phyloP scores from a whole-genome alignment of 2,329 filamentous ascomycete species.

The Aspergillus alliaceus region DNA sequence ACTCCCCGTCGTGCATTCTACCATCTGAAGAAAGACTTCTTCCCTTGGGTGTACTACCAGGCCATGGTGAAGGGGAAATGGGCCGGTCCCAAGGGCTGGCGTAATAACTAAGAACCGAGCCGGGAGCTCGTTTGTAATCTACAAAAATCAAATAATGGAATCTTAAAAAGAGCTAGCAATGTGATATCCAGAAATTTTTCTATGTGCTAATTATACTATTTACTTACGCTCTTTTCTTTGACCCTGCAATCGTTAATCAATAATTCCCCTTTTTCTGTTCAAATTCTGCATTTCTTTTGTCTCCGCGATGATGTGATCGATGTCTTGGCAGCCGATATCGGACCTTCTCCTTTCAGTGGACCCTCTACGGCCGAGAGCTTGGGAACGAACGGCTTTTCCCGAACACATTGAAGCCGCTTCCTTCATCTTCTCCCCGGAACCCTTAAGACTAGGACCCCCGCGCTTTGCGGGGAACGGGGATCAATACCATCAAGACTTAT shows the following conservation, averaged over 20 bases:
- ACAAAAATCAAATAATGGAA: background rate
- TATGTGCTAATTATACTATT: background rate
- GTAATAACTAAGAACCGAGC: constrained; percentile 1
- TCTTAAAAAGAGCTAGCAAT: too few species aligned
- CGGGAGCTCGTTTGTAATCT: background rate
- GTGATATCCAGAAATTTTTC: too few species aligned
- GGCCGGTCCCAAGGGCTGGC: constrained; percentile 60
- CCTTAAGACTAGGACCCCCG: background rate
- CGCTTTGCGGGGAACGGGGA: background rate
- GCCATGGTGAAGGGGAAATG: constrained; percentile 63
- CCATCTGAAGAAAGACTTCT: constrained; percentile 66
- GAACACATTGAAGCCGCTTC: background rate
- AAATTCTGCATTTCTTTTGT: background rate
- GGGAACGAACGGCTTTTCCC: background rate
- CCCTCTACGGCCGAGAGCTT: background rate
- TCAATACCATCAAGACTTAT: too few species aligned
- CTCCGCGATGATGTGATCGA: background rate
- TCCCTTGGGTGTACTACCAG: constrained; percentile 65
- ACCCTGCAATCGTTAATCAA: background rate
- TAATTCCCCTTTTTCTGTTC: background rate
- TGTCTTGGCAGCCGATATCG: background rate
- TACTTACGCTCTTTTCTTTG: background rate
- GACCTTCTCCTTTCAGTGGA: background rate
- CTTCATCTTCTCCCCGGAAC: background rate
- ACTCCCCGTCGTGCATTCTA: constrained; percentile 59